Evolutionary conservation across 179 eudicot genomes (phyloP), one percentile per base, ranked within the genome.

Genomic region (Patellifolia procumbens): DNA sequence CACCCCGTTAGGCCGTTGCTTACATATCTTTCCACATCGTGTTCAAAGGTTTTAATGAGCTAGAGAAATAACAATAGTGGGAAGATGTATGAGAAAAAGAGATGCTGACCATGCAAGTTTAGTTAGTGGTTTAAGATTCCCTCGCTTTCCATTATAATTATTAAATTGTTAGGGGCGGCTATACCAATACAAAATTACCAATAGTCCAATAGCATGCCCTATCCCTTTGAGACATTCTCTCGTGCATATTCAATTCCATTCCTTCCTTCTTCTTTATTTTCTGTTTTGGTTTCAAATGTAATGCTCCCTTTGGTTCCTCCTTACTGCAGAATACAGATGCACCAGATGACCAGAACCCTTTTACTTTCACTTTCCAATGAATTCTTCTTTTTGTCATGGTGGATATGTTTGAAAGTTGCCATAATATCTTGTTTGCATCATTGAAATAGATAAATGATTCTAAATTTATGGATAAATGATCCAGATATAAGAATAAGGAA

Each of bases 141-240:
- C 11, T 31, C 34, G 4, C 22, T 0, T 29, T 32, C 5, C n/a
- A n/a, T n/a, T 62, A 3, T 17, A 31, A 5, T 60, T 59, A 20
- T 11, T 28, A 59, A 7, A 26, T 59, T 3, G 3, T 26, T 2
- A 26, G 63, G 63, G 49, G 70, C 16, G 39, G 46, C 49, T 65
- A 65, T 37, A n/a, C 43, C 68, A 37, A 34, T 34, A 42, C 43
- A n/a, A n/a, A n/a, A n/a, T n/a, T 37, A n/a, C 43, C 68, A 37
- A 34, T 34, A 42, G 9, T 0, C 42, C 42, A 35, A 65, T 35
- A 37, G 0, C 52, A 66, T 66, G 49, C 49, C 35, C 72, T 68
- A 68, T 68, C 37, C 56, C 72, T 45, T 68, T 42, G 56, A 45
- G 72, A 45, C 72, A 68, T 68, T 45, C 72, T 68, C 35, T 45